Percentiles rank a stretch among this genome's conserved stretches.
phyloP scores from a whole-genome alignment of 176 grass and related monocot genomes.

The Puccinellia tenuiflora region DNA sequence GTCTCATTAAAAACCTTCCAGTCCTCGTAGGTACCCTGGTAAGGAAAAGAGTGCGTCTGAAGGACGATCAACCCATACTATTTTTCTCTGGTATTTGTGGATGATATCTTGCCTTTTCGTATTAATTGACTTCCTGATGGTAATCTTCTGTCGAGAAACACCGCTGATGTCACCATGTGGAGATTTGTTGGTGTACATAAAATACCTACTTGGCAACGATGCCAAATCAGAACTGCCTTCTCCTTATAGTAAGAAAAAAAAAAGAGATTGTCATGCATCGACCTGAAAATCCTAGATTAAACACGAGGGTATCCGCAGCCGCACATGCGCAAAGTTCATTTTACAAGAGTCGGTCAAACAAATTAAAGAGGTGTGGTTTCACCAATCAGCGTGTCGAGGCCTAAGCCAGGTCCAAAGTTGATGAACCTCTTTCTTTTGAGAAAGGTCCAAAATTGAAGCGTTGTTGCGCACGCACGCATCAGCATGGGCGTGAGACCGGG shows the following conservation, averaged over 20 bases:
- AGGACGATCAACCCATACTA: too few relatives aligned
- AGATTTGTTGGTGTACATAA: neutral
- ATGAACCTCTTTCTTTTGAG: conserved; percentile 20
- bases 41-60: too few relatives aligned
- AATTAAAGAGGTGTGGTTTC: neutral
- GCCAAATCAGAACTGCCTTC: neutral
- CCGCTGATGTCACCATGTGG: neutral
- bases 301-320: neutral
- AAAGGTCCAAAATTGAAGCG: conserved; percentile 15
- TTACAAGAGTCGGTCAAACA: neutral
- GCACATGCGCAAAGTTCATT: neutral
- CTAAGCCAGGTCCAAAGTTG: neutral
- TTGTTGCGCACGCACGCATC: neutral
- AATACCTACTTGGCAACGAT: neutral
- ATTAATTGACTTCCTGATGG: too few relatives aligned
- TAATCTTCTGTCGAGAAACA: neutral
- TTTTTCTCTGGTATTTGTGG: too few relatives aligned
- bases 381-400: conserved; percentile 17
- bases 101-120: too few relatives aligned
- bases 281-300: neutral
- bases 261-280: neutral
- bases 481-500: neutral
- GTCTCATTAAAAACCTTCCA: too few relatives aligned
- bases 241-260: neutral
- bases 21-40: too few relatives aligned